Conservation (phyloP, 345 rosid species). For the Noccaea bulbosa region DNA sequence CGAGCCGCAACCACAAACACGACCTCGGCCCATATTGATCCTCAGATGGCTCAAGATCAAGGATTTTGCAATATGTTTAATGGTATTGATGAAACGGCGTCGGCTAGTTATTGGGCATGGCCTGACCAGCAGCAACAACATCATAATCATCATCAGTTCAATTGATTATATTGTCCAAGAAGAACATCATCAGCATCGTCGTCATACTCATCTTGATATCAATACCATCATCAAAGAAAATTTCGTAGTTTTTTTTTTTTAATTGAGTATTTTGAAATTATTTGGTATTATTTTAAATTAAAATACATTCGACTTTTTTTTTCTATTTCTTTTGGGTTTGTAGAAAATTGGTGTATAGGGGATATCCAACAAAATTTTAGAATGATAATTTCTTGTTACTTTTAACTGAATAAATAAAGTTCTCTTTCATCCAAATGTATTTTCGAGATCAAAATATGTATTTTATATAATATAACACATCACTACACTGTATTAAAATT, state of each 20-base stretch:
- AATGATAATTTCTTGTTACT: conserved; percentile 33
- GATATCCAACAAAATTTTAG: conserved; percentile 37
- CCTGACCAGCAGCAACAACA: conserved; percentile 62
- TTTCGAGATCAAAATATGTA: background rate
- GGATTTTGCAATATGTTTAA: conserved; percentile 70
- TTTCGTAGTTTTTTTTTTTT: conserved; percentile 26
- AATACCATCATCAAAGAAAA: conserved; percentile 27
- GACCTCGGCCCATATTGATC: conserved; percentile 49
- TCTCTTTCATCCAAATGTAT: background rate
- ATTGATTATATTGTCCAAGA: conserved; percentile 28
- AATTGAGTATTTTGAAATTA: conserved; percentile 30
- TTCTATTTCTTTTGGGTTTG: conserved; percentile 29
- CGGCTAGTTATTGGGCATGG: conserved; percentile 72
- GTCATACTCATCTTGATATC: conserved; percentile 31
- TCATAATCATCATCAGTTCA: conserved; percentile 49
- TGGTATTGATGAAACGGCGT: conserved; percentile 71
- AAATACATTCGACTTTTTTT: conserved; percentile 11
- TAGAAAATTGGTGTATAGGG: conserved; percentile 48
- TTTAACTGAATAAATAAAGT: conserved; percentile 30
- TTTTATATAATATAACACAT: background rate
- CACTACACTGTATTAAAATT: background rate
- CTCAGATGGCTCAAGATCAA: conserved; percentile 63
- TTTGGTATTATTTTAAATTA: conserved; percentile 26
- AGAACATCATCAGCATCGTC: conserved; percentile 12
- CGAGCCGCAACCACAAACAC: conserved; percentile 54